Evolutionary conservation across 345 rosid genomes (phyloP).

Genomic region (Xanthoceras sorbifolium): DNA sequence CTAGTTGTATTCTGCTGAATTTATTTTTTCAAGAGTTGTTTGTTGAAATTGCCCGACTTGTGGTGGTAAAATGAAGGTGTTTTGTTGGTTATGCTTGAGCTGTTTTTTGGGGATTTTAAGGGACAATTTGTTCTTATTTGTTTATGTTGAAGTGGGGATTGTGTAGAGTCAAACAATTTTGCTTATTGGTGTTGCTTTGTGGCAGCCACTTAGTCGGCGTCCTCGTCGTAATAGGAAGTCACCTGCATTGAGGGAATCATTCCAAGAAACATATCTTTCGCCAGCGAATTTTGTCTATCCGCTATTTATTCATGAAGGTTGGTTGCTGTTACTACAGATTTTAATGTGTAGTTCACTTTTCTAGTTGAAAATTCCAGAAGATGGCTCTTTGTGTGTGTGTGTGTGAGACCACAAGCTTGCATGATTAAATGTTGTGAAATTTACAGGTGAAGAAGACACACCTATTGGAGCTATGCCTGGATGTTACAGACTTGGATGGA

Average conservation of each 20-base stretch:
- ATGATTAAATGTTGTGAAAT: not conserved
- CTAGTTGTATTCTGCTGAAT: too few relatives aligned
- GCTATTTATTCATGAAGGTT: constrained; percentile 95
- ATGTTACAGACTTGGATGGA: constrained; percentile 97
- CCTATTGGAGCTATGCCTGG: constrained; percentile 99
- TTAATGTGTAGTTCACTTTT: constrained; percentile 17
- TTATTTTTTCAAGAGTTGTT: too few relatives aligned
- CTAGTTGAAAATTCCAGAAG: constrained; percentile 11
- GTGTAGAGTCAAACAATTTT: too few relatives aligned
- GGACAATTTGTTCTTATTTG: not conserved
- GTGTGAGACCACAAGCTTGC: constrained; percentile 9
- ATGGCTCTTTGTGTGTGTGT: not conserved
- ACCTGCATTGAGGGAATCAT: constrained; percentile 65
- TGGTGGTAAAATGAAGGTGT: too few relatives aligned
- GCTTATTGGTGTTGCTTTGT: constrained; percentile 14
- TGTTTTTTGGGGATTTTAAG: not conserved
- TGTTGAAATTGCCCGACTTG: not conserved
- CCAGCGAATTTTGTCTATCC: constrained; percentile 93
- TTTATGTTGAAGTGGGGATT: not conserved
- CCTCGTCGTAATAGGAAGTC: constrained; percentile 88
- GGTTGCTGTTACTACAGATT: constrained; percentile 26
- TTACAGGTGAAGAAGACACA: constrained; percentile 87
- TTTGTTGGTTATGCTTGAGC: too few relatives aligned
- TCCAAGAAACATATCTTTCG: constrained; percentile 79
- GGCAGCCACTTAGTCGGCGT: constrained; percentile 71